Conservation (phyloP, 2,329 filamentous ascomycete genomes). For the Alternaria viburni region DNA sequence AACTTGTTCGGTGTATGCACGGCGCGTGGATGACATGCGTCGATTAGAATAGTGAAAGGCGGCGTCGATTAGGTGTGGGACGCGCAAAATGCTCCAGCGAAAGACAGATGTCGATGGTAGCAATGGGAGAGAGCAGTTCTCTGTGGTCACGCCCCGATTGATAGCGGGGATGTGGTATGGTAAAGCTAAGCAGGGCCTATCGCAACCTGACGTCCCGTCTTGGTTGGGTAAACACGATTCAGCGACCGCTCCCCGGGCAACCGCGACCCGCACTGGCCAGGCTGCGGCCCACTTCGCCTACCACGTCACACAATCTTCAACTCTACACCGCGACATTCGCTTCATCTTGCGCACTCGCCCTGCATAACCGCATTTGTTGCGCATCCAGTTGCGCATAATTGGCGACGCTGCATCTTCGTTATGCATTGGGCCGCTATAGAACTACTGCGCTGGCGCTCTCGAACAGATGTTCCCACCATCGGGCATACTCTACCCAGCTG, state of each 20-base stretch:
- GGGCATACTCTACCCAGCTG: not conserved
- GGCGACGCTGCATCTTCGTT: not conserved
- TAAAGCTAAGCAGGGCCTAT: constrained; percentile 19
- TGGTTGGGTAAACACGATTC: constrained; percentile 24
- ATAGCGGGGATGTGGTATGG: constrained; percentile 25
- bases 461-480: not conserved
- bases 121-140: constrained; percentile 15
- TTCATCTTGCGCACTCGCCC: not conserved
- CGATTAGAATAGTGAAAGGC: constrained; percentile 9
- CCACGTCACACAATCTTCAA: constrained; percentile 23
- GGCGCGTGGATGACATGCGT: constrained; percentile 24
- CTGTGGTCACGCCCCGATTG: constrained; percentile 14
- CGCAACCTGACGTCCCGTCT: constrained; percentile 22
- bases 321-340: constrained; percentile 5
- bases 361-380: not conserved
- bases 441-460: not conserved
- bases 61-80: constrained; percentile 1
- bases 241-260: constrained; percentile 27
- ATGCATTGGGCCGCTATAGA: not conserved
- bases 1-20: constrained; percentile 24
- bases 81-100: constrained; percentile 11
- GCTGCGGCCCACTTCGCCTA: constrained; percentile 11
- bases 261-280: constrained; percentile 9
- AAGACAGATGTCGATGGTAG: constrained; percentile 8
- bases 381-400: not conserved